phyloP scores from a whole-genome alignment of 164 flowering plant species.

The Piper betle region DNA sequence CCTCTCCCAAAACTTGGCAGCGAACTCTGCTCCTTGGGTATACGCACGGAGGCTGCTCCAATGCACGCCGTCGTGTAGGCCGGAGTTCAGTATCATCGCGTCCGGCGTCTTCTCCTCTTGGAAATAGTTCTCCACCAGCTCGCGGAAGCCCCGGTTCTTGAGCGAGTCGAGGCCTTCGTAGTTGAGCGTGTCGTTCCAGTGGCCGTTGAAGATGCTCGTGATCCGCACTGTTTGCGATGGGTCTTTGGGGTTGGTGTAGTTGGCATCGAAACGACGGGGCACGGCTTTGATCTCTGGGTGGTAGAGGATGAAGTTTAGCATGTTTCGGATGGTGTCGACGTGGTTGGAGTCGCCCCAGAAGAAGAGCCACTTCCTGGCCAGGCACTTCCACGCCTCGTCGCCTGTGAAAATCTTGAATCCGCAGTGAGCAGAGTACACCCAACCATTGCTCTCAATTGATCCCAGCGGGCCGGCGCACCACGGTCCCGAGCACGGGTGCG shows the following conservation, averaged over 20 bases:
- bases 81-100: constrained; percentile 79
- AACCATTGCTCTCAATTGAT: constrained; percentile 78
- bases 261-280: constrained; percentile 60
- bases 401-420: constrained; percentile 43
- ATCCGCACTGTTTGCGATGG: constrained; percentile 50
- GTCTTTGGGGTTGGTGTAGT: constrained; percentile 59
- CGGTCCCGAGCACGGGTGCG: constrained; percentile 45
- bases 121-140: constrained; percentile 48
- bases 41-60: constrained; percentile 44
- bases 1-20: constrained; percentile 65
- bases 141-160: constrained; percentile 37
- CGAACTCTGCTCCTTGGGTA: constrained; percentile 37
- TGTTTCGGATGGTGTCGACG: constrained; percentile 79
- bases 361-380: constrained; percentile 75
- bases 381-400: constrained; percentile 76
- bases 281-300: constrained; percentile 33
- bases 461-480: constrained; percentile 85
- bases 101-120: constrained; percentile 52
- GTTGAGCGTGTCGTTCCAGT: constrained; percentile 49
- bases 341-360: constrained; percentile 99
- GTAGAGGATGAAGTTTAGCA: constrained; percentile 60
- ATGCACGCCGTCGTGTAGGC: constrained; percentile 75
- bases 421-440: constrained; percentile 92
- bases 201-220: constrained; percentile 92
- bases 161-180: constrained; percentile 72